Evolutionary conservation across 1,284 basidiomycete genomes (phyloP), one percentile per base, ranked within the genome.

Genomic region (Puccinia triticina): DNA sequence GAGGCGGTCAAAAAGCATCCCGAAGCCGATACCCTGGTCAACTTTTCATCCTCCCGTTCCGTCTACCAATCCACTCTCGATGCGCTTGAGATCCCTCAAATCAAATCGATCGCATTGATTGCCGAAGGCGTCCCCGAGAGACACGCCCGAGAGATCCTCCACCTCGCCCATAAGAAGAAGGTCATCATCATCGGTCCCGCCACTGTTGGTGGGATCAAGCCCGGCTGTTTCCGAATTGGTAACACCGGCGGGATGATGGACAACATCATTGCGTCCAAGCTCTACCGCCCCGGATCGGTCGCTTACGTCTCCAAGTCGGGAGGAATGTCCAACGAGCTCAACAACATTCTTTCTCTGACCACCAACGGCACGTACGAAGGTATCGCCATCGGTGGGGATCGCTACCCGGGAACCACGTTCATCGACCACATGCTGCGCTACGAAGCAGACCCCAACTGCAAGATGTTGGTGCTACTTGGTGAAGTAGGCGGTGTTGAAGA

Each of bases 191-290:
- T 99, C 84, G 96, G 97, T 74, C 96, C 97, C 83, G 97, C 96
- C 73, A 99, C 97, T 74, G 96, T 98, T 83, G 96, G 96, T 89
- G 97, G 97, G 86, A 98, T 99, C 91, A 99, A 99, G 90, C 96
- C 96, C 84, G 97, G 97, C 80, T 98, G 96, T 90, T 98, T 98
- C 93, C 92, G 96, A 88, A 98, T 98, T 87, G 96, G 96, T 86
- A 99, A 98, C 91, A 96, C 94, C 84, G 96, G 96, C 90, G 96
- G 93, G 87, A 98, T 98, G 96, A 98, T 98, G 95, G 97, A 99
- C 90, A 99, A 98, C 90, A 96, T 98, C 89, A 95, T 98, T 86
- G 90, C 96, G 21, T 98, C 95, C 84, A 99, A 98, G 91, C 93
- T 99, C 84, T 99, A 98, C 92, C 94, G 96, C 86, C 89, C 96